Percentiles rank a stretch among this genome's conserved stretches.
These are phyloP conservation scores for Thielaviopsis musarum DNA, from an alignment of 2,329 filamentous ascomycete genomes.

Conservation along the genomic window DNA sequence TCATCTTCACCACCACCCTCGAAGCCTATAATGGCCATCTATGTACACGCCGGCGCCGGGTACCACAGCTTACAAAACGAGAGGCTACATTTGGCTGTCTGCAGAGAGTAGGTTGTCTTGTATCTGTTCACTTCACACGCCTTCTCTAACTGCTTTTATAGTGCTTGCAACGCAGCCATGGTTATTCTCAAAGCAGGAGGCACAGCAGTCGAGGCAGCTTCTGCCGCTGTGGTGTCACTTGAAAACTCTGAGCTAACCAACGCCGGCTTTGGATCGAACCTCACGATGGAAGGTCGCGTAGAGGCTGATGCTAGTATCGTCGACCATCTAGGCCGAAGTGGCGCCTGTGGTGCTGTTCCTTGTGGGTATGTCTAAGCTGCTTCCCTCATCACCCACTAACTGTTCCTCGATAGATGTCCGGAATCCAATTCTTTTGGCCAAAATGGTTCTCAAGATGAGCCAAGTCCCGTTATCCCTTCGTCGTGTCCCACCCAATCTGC, in stretches of 20 bases:
- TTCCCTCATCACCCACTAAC: neutral
- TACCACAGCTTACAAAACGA: conserved; percentile 87
- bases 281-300: conserved; percentile 76
- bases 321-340: conserved; percentile 78
- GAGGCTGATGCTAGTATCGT: conserved; percentile 92
- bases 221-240: conserved; percentile 70
- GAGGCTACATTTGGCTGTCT: conserved; percentile 65
- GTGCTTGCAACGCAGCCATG: conserved; percentile 10
- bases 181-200: conserved; percentile 55
- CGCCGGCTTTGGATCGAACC: conserved; percentile 86
- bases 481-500: conserved; percentile 80
- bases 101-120: conserved; percentile 53
- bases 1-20: neutral
- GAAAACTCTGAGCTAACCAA: conserved; percentile 96
- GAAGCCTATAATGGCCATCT: conserved; percentile 51
- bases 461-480: conserved; percentile 63
- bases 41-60: conserved; percentile 88
- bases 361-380: conserved; percentile 38
- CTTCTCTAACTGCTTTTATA: conserved; percentile 1
- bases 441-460: conserved; percentile 63
- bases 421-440: conserved; percentile 80
- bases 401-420: conserved; percentile 49
- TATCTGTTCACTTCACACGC: neutral
- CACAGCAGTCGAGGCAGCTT: conserved; percentile 72
- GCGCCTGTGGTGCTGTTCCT: conserved; percentile 78